A percentile compares a stretch with the other conserved stretches of the same genome.
phyloP scores from a whole-genome alignment of 352 stramenopile genomes.

The Globisporangium nagaii region DNA sequence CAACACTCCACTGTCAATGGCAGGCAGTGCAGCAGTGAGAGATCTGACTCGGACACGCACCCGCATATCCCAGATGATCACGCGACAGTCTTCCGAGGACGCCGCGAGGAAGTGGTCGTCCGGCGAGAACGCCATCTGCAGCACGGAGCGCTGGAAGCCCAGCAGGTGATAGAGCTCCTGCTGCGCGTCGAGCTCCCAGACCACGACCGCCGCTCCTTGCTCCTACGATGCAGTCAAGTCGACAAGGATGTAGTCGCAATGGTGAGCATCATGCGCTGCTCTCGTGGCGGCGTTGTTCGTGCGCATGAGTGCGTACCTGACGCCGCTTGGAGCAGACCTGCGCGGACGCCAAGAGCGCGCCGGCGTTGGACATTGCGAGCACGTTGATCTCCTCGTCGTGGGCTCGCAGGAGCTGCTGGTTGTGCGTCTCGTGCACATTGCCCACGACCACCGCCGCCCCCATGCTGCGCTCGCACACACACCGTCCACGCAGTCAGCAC shows the following conservation, averaged over 20 bases:
- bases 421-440: slow-evolving; percentile 44
- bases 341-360: slow-evolving; percentile 35
- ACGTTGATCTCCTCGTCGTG: slow-evolving; percentile 58
- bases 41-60: too few species aligned
- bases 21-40: too few species aligned
- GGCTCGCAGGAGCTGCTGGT: slow-evolving; percentile 41
- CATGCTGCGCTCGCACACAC: slow-evolving; percentile 23
- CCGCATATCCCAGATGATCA: slow-evolving; percentile 76
- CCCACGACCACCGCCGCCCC: slow-evolving; percentile 44
- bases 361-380: slow-evolving; percentile 33
- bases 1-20: background rate
- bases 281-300: too few species aligned
- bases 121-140: slow-evolving; percentile 68
- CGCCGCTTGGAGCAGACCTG: slow-evolving; percentile 36
- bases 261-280: too few species aligned
- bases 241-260: too few species aligned
- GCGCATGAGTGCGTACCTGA: background rate
- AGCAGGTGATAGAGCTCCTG: slow-evolving; percentile 46
- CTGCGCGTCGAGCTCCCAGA: slow-evolving; percentile 39
- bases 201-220: slow-evolving; percentile 31
- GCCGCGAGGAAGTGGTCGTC: slow-evolving; percentile 75
- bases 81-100: slow-evolving; percentile 51
- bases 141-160: slow-evolving; percentile 54
- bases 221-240: too few species aligned
- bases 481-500: background rate